A percentile compares a stretch with the other conserved stretches of the same genome.
Conservation (phyloP, 352 stramenopile genomes). For the Globisporangium acanthophoron region DNA sequence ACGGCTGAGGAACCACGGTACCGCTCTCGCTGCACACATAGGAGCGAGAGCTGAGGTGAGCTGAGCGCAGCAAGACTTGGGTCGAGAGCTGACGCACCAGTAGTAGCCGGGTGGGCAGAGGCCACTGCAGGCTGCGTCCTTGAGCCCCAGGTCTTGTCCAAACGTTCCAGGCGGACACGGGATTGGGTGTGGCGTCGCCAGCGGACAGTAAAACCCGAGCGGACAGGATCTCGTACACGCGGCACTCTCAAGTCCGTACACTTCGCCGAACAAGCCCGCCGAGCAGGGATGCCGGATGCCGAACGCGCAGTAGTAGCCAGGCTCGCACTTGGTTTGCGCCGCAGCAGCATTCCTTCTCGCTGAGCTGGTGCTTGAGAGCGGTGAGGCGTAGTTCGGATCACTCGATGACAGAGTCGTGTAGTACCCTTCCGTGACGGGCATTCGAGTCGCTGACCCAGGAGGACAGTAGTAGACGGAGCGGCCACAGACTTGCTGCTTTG, state of each 20-base stretch:
- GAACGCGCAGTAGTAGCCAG: constrained; percentile 55
- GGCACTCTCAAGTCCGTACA: constrained; percentile 19
- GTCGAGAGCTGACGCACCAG: constrained; percentile 25
- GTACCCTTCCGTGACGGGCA: constrained; percentile 36
- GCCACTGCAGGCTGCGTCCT: constrained; percentile 31
- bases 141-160: constrained; percentile 26
- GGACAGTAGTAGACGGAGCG: constrained; percentile 55
- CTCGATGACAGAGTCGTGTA: constrained; percentile 42
- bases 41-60: neutral
- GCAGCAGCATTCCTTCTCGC: constrained; percentile 5
- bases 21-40: constrained; percentile 19
- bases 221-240: constrained; percentile 41
- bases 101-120: constrained; percentile 47
- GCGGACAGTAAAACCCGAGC: constrained; percentile 48
- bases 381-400: neutral
- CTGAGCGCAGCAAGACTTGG: neutral
- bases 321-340: constrained; percentile 32
- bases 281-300: constrained; percentile 52
- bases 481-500: constrained; percentile 43
- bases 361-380: neutral
- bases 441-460: constrained; percentile 31
- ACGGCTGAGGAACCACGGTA: constrained; percentile 34
- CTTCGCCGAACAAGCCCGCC: constrained; percentile 40
- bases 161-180: constrained; percentile 48
- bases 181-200: constrained; percentile 35